Evolutionary conservation across 2,329 filamentous ascomycete species (phyloP).

Genomic region (Diaporthe citrichinensis): DNA sequence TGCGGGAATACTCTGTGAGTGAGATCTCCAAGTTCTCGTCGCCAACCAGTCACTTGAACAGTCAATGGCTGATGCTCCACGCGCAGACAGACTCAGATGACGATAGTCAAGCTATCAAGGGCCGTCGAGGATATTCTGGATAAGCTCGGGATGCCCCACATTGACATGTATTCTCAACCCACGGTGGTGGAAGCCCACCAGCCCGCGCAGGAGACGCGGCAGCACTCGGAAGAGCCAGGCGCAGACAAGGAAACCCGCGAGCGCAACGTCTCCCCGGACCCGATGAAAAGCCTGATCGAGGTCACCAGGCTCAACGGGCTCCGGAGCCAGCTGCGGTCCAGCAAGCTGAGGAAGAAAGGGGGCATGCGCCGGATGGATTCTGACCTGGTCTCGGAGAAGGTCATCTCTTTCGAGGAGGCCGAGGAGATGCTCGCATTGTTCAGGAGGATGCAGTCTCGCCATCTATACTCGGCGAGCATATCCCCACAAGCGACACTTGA

Average conservation of each 20-base stretch:
- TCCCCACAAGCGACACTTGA: neutral
- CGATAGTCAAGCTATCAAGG: slow-evolving; percentile 11
- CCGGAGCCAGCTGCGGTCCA: slow-evolving; percentile 7
- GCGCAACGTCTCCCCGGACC: slow-evolving; percentile 22
- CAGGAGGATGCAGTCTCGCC: slow-evolving; percentile 12
- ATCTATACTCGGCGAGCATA: neutral
- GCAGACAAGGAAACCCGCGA: slow-evolving; percentile 22
- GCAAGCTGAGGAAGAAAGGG: slow-evolving; percentile 1
- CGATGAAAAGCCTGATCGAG: slow-evolving; percentile 24
- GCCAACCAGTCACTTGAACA: too few relatives aligned
- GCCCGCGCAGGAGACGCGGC: slow-evolving; percentile 12
- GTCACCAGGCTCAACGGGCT: slow-evolving; percentile 12
- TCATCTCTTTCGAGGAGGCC: slow-evolving; percentile 16
- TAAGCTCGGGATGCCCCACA: slow-evolving; percentile 10
- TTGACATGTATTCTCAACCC: slow-evolving; percentile 8
- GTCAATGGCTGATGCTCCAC: neutral
- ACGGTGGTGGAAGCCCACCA: slow-evolving; percentile 6
- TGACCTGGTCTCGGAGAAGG: slow-evolving; percentile 4
- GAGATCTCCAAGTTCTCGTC: fast-evolving
- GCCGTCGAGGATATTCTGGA: slow-evolving; percentile 14
- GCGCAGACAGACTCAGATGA: slow-evolving; percentile 17
- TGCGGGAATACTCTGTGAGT: slow-evolving; percentile 10
- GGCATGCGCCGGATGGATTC: slow-evolving; percentile 7
- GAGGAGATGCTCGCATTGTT: slow-evolving; percentile 8
- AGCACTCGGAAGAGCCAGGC: slow-evolving; percentile 14